Percentiles rank a stretch among this genome's conserved stretches.
These are phyloP conservation scores for Neofusicoccum umdonicola DNA, from an alignment of 2,329 filamentous ascomycete species.

Conservation along the genomic window DNA sequence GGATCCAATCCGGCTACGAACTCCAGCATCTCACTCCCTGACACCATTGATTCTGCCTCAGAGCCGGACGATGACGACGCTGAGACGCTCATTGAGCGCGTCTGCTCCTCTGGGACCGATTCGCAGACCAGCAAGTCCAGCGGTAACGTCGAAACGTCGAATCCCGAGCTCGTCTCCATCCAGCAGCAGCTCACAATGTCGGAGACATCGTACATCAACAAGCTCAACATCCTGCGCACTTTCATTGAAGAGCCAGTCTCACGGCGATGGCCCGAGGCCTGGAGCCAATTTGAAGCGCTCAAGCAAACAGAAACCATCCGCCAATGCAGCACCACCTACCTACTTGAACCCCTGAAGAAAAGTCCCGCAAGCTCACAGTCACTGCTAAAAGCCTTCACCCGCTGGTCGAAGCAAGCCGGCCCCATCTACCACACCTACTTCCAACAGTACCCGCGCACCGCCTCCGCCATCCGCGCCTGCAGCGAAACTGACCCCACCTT, in stretches of 20 bases:
- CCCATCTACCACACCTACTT: slow-evolving; percentile 27
- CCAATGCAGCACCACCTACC: slow-evolving; percentile 22
- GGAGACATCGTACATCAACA: slow-evolving; percentile 1
- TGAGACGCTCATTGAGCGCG: slow-evolving; percentile 24
- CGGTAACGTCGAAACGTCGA: neutral
- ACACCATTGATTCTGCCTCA: slow-evolving; percentile 6
- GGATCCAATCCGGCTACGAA: neutral
- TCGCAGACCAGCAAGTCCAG: neutral
- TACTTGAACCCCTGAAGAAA: slow-evolving; percentile 24
- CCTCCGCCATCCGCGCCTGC: slow-evolving; percentile 26
- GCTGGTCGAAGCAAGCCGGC: slow-evolving; percentile 25
- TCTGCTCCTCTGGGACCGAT: neutral
- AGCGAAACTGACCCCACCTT: slow-evolving; percentile 27
- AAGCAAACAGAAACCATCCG: slow-evolving; percentile 24
- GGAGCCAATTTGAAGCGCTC: slow-evolving; percentile 27
- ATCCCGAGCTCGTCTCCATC: neutral
- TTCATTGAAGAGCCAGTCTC: slow-evolving; percentile 29
- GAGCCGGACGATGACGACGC: slow-evolving; percentile 5
- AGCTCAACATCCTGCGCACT: slow-evolving; percentile 25
- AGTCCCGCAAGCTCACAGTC: slow-evolving; percentile 20
- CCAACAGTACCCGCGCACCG: slow-evolving; percentile 26
- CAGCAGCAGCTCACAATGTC: neutral
- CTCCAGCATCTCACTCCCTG: neutral
- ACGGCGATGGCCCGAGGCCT: slow-evolving; percentile 28
- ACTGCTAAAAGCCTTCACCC: slow-evolving; percentile 24